Conservation (phyloP, 352 stramenopile species). For the Pythium utonaiense region DNA sequence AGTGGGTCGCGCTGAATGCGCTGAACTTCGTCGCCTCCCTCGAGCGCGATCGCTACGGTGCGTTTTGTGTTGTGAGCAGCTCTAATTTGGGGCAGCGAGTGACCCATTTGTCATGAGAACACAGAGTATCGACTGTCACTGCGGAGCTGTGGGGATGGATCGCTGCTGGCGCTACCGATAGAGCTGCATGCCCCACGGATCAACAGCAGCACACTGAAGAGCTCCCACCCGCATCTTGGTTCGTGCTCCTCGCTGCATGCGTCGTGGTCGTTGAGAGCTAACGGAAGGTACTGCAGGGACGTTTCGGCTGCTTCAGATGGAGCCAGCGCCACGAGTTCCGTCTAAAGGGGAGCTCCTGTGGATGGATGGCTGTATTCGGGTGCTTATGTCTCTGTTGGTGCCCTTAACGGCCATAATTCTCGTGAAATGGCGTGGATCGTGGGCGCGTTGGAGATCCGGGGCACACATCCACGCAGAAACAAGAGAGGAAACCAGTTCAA, state of each 20-base stretch:
- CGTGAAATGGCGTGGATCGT: no score
- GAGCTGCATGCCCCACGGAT: not conserved
- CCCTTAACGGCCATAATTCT: no score
- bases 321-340: not conserved
- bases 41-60: constrained; percentile 13
- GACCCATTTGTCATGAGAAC: no score
- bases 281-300: not conserved
- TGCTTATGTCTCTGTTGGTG: no score
- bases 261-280: no score
- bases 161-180: constrained; percentile 4
- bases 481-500: no score
- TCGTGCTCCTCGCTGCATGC: no score
- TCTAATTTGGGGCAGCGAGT: no score
- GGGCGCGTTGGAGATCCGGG: no score
- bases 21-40: constrained; percentile 11
- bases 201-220: not conserved
- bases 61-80: not conserved
- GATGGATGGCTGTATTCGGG: no score
- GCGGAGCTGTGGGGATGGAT: not conserved
- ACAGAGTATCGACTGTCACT: constrained; percentile 11
- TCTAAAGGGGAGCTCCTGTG: no score
- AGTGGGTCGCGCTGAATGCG: not conserved
- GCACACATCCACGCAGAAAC: no score
- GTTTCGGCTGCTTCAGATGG: not conserved
- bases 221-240: constrained; percentile 12